Conservation (phyloP, 176 grass and related monocot genomes). For the Oryza australiensis region DNA sequence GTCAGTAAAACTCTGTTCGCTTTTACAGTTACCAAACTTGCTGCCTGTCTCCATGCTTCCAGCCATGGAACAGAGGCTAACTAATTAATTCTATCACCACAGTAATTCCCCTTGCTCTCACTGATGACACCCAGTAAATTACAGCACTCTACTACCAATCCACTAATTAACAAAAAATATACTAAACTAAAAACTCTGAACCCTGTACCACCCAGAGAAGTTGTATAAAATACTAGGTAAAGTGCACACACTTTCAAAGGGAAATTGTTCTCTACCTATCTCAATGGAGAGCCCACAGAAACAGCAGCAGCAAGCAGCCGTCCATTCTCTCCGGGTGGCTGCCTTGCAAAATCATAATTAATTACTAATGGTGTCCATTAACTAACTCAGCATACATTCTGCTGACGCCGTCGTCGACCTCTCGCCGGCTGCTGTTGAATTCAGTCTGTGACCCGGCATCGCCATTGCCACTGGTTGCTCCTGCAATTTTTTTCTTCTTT, state of each 20-base stretch:
- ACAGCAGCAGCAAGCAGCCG: background rate
- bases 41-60: background rate
- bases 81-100: background rate
- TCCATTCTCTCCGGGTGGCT: slow-evolving; percentile 2
- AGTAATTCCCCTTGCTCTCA: background rate
- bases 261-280: background rate
- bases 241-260: background rate
- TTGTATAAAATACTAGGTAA: background rate
- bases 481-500: background rate
- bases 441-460: background rate
- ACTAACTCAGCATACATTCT: background rate
- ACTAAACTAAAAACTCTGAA: background rate
- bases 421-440: background rate
- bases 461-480: background rate
- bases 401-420: slow-evolving; percentile 1
- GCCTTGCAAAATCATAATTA: background rate
- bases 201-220: background rate
- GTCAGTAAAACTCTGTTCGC: background rate
- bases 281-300: background rate
- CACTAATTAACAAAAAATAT: background rate
- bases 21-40: background rate
- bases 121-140: background rate
- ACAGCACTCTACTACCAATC: background rate
- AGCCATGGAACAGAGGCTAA: background rate
- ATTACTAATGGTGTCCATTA: background rate